Evolutionary conservation across 2,329 filamentous ascomycete species (phyloP), one percentile per base, ranked within the genome.

Genomic region (Microdochium trichocladiopsis): DNA sequence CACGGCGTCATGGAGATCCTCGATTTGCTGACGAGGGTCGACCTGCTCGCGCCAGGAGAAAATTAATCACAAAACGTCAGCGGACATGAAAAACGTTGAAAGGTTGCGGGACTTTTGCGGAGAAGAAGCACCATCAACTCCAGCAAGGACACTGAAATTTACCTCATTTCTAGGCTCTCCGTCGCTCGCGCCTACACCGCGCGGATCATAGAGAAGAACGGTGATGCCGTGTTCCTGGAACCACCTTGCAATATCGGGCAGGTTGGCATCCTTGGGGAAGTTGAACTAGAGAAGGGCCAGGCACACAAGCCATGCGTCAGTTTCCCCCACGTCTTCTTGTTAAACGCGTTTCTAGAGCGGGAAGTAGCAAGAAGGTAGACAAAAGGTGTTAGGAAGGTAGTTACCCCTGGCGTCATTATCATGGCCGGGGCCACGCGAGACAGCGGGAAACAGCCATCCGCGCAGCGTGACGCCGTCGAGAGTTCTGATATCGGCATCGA

Each of bases 401-500:
- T 50, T 53, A 65, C 61, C 2, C 63, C 65, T 8, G 62, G 61
- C 14, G 54, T 64, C 50, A 64, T 56, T 21, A 67, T 58, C n/a
- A 68, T 56, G 21, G 53, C 65, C 3, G 66, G 59, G 4, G n/a
- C 60, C 63, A 25, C 51, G 54, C 23, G 55, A 23, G 9, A 41
- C 47, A 8, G 64, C 67, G 24, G 64, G 60, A 53, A 66, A 74
- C 12, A 75, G 58, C 55, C 59, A 61, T 10, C 70, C 72, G 14
- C 66, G 60, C 9, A 75, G 57, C 9, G 61, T 69, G 4, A 71
- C 45, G 6, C 70, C 69, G 57, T 74, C 71, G 2, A 72, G 48
- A 6, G 72, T 72, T 43, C 66, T 64, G 60, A 72, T 72, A 52
- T 72, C 66, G 47, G 74, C 64, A 43, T 67, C 61, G 14, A 37